These are phyloP conservation scores for Anethum foeniculum DNA, from an alignment of 140 eudicot genomes.

Conservation along the genomic window DNA sequence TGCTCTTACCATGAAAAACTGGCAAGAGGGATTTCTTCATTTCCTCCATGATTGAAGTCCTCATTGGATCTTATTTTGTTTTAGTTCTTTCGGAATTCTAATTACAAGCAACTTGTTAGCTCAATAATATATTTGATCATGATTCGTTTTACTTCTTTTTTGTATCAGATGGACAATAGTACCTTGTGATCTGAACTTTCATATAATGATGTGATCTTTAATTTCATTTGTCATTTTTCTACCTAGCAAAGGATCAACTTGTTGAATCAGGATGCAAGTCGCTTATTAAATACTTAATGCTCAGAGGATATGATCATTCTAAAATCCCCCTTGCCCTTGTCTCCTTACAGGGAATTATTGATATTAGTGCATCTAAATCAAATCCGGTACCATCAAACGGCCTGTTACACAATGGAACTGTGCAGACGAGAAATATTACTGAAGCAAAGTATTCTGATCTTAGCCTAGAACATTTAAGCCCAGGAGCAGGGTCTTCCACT, in stretches of 20 bases:
- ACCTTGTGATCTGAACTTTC: background rate
- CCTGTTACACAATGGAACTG: conserved; percentile 28
- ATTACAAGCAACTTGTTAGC: background rate
- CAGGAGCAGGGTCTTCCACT: conserved; percentile 21
- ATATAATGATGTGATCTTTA: background rate
- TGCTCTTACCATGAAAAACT: background rate
- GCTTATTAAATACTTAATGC: background rate
- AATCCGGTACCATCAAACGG: conserved; percentile 23
- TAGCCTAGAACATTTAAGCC: conserved; percentile 24
- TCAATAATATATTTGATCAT: background rate
- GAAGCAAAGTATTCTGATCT: conserved; percentile 28
- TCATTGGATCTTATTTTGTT: background rate
- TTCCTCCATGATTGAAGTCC: background rate
- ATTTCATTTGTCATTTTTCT: background rate
- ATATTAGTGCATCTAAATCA: conserved; percentile 21
- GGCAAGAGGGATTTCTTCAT: background rate
- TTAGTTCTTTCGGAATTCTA: background rate
- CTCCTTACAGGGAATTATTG: conserved; percentile 33
- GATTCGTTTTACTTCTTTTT: background rate
- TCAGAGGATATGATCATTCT: background rate
- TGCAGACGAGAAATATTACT: conserved; percentile 15
- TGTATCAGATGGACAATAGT: background rate
- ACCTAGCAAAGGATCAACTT: background rate
- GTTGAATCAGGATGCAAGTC: background rate
- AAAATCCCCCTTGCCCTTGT: background rate